Conservation (phyloP, 306 rosid genomes). For the Corylus avellana region DNA sequence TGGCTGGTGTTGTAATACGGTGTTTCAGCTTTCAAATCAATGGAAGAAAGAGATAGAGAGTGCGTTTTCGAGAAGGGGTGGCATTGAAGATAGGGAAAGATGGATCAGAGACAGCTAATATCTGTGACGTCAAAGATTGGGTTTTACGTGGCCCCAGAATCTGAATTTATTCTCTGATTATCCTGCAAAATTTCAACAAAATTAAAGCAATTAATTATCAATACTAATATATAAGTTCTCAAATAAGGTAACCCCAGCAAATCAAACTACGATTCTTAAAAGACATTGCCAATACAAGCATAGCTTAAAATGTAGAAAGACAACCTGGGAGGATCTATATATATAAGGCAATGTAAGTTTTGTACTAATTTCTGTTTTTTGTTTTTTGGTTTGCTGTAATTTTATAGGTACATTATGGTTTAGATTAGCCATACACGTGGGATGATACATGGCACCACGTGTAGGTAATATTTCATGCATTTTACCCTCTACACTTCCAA, state of each 20-base stretch:
- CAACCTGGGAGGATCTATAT: not conserved
- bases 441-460: slow-evolving; percentile 27
- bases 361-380: too few relatives aligned
- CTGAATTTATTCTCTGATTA: slow-evolving; percentile 20
- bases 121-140: slow-evolving; percentile 24
- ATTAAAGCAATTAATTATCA: too few relatives aligned
- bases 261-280: too few relatives aligned
- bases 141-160: not conserved
- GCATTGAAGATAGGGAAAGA: slow-evolving; percentile 33
- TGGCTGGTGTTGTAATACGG: not conserved
- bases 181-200: slow-evolving; percentile 21
- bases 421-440: slow-evolving; percentile 8
- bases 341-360: too few relatives aligned
- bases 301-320: not conserved
- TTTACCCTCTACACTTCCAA: not conserved
- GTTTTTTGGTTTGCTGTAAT: too few relatives aligned
- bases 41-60: not conserved
- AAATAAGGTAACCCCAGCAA: too few relatives aligned
- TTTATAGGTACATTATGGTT: not conserved
- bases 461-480: slow-evolving; percentile 15
- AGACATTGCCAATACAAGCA: too few relatives aligned
- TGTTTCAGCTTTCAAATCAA: not conserved
- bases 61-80: slow-evolving; percentile 24
- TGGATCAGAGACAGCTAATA: slow-evolving; percentile 40
- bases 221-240: too few relatives aligned